A percentile compares a stretch with the other conserved stretches of the same genome.
Evolutionary conservation across 441 rosid genomes (phyloP).

Genomic region (Flueggea neowawraea): DNA sequence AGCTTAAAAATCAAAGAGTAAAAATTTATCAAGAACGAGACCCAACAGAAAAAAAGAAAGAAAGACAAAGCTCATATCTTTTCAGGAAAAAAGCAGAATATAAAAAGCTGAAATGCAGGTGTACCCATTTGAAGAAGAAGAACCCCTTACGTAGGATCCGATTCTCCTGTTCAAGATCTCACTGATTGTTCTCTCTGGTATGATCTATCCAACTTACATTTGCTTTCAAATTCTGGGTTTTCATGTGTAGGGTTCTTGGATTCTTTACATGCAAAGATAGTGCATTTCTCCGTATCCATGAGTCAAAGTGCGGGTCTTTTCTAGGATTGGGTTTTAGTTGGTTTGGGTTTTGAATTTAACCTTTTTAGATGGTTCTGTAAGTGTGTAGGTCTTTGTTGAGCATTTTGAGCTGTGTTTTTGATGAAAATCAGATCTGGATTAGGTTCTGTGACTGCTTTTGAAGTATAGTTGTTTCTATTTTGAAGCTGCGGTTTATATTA

Average conservation of each 20-base stretch:
- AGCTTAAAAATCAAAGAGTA: slow-evolving; percentile 8
- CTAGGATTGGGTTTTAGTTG: slow-evolving; percentile 18
- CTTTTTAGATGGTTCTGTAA: slow-evolving; percentile 1
- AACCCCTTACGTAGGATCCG: slow-evolving; percentile 31
- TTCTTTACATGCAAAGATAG: slow-evolving; percentile 10
- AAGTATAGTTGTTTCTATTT: slow-evolving; percentile 15
- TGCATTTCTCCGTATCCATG: slow-evolving; percentile 1
- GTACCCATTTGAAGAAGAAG: slow-evolving; percentile 15
- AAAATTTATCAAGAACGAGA: neutral
- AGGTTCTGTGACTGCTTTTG: slow-evolving; percentile 15
- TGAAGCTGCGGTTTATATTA: slow-evolving; percentile 13
- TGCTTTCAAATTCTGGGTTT: slow-evolving; percentile 12
- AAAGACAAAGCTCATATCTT: neutral
- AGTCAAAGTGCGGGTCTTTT: slow-evolving; percentile 1
- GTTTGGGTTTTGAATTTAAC: slow-evolving; percentile 14
- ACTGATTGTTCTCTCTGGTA: slow-evolving; percentile 30
- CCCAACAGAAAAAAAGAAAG: too few relatives aligned
- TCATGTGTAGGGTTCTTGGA: neutral
- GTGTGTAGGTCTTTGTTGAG: slow-evolving; percentile 17
- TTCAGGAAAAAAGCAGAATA: neutral
- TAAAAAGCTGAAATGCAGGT: slow-evolving; percentile 30
- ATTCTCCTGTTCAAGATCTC: slow-evolving; percentile 50
- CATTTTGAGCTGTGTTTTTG: slow-evolving; percentile 21
- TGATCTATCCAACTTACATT: slow-evolving; percentile 35
- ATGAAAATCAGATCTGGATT: slow-evolving; percentile 48